Evolutionary conservation across 2,329 filamentous ascomycete genomes (phyloP).

Genomic region (Neofusicoccum cordaticola): DNA sequence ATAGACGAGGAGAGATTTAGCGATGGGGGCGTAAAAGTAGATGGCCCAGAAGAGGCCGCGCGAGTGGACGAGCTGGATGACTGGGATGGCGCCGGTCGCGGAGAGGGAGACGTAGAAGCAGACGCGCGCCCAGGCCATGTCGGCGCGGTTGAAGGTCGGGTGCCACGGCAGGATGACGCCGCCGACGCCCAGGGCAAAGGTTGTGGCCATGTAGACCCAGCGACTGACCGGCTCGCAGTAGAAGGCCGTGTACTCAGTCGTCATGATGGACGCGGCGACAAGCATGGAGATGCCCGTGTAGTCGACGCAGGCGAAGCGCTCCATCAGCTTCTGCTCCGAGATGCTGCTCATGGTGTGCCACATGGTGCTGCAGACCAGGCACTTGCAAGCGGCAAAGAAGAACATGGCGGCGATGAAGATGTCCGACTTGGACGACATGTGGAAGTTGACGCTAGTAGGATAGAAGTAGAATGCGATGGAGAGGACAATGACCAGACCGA

Average conservation of each 20-base stretch:
- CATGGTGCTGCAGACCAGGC: conserved; percentile 87
- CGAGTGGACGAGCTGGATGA: conserved; percentile 76
- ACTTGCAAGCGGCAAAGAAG: conserved; percentile 94
- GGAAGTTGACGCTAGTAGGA: conserved; percentile 82
- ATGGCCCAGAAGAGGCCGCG: conserved; percentile 77
- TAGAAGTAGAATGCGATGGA: conserved; percentile 95
- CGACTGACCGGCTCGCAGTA: conserved; percentile 92
- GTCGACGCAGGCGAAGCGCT: conserved; percentile 95
- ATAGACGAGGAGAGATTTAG: conserved; percentile 85
- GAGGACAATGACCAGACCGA: conserved; percentile 85
- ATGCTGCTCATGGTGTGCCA: conserved; percentile 99
- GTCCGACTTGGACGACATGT: conserved; percentile 79
- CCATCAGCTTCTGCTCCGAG: conserved; percentile 82
- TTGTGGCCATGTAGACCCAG: conserved; percentile 80
- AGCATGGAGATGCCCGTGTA: conserved; percentile 96
- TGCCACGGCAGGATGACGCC: conserved; percentile 95
- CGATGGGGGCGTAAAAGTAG: conserved; percentile 84
- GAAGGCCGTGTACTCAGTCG: conserved; percentile 96
- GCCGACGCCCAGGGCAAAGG: conserved; percentile 74
- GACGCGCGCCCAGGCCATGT: conserved; percentile 92
- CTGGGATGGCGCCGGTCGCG: conserved; percentile 82
- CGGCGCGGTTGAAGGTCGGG: conserved; percentile 84
- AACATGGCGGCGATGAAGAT: conserved; percentile 89
- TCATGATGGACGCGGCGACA: conserved; percentile 95
- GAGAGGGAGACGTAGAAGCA: conserved; percentile 87